Conservation (phyloP, 257 asterid species). For the Thymus quinquecostatus region DNA sequence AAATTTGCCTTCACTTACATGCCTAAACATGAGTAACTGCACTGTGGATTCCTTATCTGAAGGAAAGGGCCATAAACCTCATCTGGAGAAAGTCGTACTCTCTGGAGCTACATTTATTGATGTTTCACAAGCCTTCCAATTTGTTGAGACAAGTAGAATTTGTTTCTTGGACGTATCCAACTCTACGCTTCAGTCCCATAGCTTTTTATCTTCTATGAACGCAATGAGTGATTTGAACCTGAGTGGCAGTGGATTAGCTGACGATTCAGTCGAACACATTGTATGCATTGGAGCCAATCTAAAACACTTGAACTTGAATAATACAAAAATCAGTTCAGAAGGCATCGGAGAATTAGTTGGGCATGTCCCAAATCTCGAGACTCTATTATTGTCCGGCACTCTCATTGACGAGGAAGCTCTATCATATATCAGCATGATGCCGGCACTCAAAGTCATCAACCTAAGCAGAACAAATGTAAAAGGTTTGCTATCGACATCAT, state of each 20-base stretch:
- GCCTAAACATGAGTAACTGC: slow-evolving; percentile 90
- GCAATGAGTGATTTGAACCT: slow-evolving; percentile 67
- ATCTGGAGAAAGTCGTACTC: slow-evolving; percentile 54
- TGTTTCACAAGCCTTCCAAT: slow-evolving; percentile 50
- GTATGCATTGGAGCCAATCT: slow-evolving; percentile 58
- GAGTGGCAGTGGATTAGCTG: slow-evolving; percentile 52
- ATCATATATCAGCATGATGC: slow-evolving; percentile 69
- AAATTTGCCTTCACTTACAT: slow-evolving; percentile 54
- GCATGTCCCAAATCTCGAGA: slow-evolving; percentile 76
- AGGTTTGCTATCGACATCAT: slow-evolving; percentile 57
- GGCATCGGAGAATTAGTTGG: slow-evolving; percentile 77
- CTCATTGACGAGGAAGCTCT: slow-evolving; percentile 62
- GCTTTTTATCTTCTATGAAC: slow-evolving; percentile 60
- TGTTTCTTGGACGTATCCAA: slow-evolving; percentile 66
- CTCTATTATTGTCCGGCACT: slow-evolving; percentile 61
- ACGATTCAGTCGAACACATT: slow-evolving; percentile 59
- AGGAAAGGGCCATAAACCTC: slow-evolving; percentile 56
- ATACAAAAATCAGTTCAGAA: slow-evolving; percentile 66
- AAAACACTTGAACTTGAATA: slow-evolving; percentile 65
- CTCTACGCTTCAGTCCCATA: slow-evolving; percentile 53
- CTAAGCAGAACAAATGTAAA: slow-evolving; percentile 65
- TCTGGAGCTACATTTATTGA: slow-evolving; percentile 63
- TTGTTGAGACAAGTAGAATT: slow-evolving; percentile 53
- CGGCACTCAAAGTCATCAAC: slow-evolving; percentile 60
- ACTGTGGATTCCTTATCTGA: slow-evolving; percentile 58